A percentile compares a stretch with the other conserved stretches of the same genome.
Conservation (phyloP, 2,329 filamentous ascomycete species). For the Xylariaceae sp. region DNA sequence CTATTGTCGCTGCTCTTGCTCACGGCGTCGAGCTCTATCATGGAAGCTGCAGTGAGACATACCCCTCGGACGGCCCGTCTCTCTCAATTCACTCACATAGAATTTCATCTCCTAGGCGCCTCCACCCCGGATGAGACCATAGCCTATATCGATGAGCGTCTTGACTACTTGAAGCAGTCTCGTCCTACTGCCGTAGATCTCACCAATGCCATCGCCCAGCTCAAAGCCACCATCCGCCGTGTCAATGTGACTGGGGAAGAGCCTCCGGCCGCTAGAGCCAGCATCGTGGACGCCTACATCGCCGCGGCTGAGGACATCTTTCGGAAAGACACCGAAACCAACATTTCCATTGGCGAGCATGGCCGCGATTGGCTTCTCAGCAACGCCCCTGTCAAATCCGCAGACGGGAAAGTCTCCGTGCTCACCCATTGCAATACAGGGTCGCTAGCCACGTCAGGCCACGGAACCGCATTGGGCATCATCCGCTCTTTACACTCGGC, state of each 20-base stretch:
- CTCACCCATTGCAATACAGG: conserved; percentile 98
- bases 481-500: conserved; percentile 74
- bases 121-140: conserved; percentile 54
- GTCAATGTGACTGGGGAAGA: conserved; percentile 39
- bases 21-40: conserved; percentile 78
- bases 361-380: conserved; percentile 79
- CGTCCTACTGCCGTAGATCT: conserved; percentile 94
- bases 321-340: conserved; percentile 80
- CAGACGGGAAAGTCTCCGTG: conserved; percentile 63
- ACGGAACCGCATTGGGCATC: conserved; percentile 91
- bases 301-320: conserved; percentile 81
- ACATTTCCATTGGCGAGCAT: conserved; percentile 76
- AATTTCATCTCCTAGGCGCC: conserved; percentile 29
- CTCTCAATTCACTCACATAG: neutral
- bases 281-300: conserved; percentile 68
- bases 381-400: conserved; percentile 46
- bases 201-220: conserved; percentile 78
- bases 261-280: conserved; percentile 41
- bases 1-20: conserved; percentile 90
- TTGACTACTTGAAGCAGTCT: conserved; percentile 84
- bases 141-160: conserved; percentile 66
- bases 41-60: conserved; percentile 41
- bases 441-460: conserved; percentile 94
- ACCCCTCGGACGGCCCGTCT: neutral
- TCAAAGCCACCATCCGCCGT: conserved; percentile 60